phyloP scores from a whole-genome alignment of 805 yeast genomes.

The Suhomyces sp. region DNA sequence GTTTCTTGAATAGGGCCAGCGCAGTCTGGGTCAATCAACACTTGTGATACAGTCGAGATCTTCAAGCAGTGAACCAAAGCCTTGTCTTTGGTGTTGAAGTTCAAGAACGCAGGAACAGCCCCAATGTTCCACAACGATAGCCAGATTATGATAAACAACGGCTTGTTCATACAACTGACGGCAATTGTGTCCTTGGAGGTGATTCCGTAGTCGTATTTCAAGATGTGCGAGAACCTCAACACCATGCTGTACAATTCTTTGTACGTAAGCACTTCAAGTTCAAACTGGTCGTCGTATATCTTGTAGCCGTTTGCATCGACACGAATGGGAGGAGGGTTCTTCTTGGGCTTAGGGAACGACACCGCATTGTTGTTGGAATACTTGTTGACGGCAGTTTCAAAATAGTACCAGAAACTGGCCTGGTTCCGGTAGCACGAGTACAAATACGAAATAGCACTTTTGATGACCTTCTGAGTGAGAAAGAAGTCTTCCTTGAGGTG shows the following conservation, averaged over 20 bases:
- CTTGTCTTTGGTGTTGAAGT: constrained; percentile 70
- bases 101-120: constrained; percentile 82
- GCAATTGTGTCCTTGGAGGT: constrained; percentile 68
- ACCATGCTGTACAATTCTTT: constrained; percentile 63
- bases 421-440: constrained; percentile 33
- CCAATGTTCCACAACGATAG: constrained; percentile 89
- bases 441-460: constrained; percentile 41
- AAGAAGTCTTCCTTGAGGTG: constrained; percentile 52
- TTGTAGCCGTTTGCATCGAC: constrained; percentile 32
- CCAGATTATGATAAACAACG: constrained; percentile 77
- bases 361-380: constrained; percentile 57
- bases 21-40: constrained; percentile 75
- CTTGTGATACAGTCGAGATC: constrained; percentile 58
- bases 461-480: constrained; percentile 44
- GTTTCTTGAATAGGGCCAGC: constrained; percentile 50
- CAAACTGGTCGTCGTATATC: constrained; percentile 54
- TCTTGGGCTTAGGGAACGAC: constrained; percentile 53
- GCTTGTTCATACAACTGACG: constrained; percentile 76
- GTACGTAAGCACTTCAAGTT: constrained; percentile 64
- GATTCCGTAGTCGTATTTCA: constrained; percentile 62
- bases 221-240: constrained; percentile 60
- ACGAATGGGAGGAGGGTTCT: constrained; percentile 23
- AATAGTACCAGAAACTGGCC: constrained; percentile 67
- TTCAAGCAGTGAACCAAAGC: constrained; percentile 79
- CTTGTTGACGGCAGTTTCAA: constrained; percentile 53